These are phyloP conservation scores for Fusarium brevicatenulatum DNA, from an alignment of 2,329 filamentous ascomycete species.

Conservation along the genomic window DNA sequence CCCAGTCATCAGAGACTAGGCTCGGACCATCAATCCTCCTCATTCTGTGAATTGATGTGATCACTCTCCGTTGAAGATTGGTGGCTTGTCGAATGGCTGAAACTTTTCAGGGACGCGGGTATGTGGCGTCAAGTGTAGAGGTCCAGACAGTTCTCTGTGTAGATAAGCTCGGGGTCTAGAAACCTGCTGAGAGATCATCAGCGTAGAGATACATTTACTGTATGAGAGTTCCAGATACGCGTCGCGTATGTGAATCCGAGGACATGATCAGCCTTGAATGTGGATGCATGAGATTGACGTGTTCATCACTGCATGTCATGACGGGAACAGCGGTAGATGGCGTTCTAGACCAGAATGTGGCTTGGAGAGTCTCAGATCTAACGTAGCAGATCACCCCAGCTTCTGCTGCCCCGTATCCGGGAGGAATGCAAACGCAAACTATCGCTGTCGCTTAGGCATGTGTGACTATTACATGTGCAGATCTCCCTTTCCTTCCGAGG, in stretches of 20 bases:
- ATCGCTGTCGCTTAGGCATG: neutral
- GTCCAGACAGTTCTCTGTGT: neutral
- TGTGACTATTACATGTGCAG: neutral
- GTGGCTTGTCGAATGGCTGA: neutral
- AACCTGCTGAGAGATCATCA: too few species aligned
- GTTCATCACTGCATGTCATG: neutral
- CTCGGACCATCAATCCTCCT: neutral
- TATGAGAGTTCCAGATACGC: neutral
- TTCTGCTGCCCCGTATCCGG: too few species aligned
- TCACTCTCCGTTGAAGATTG: neutral
- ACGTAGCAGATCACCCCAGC: accelerated
- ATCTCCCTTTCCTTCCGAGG: neutral
- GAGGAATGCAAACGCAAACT: neutral
- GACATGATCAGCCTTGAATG: neutral
- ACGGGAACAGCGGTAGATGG: neutral
- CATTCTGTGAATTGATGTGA: neutral
- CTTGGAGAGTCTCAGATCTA: neutral
- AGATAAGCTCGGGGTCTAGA: neutral
- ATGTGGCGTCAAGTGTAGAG: neutral
- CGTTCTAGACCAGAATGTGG: neutral
- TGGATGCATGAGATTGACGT: neutral
- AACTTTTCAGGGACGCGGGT: neutral
- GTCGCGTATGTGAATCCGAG: neutral
- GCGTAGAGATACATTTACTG: neutral
- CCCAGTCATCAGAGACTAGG: neutral